These are phyloP conservation scores for Trichoderma lentiforme DNA, from an alignment of 2,329 filamentous ascomycete species.

Conservation along the genomic window DNA sequence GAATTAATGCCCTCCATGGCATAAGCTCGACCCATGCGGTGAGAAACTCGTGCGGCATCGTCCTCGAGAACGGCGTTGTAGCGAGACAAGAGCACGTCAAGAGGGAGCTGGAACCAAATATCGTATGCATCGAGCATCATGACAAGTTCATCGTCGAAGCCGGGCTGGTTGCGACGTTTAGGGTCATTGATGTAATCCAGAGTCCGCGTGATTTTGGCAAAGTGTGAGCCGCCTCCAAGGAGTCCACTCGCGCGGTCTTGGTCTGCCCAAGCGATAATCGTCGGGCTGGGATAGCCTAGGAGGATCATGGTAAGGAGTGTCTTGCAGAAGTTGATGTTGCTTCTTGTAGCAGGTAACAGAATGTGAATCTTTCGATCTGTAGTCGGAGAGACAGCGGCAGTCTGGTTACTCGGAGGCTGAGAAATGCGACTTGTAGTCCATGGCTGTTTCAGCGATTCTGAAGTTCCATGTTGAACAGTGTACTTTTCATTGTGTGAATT, in stretches of 20 bases:
- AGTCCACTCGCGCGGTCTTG: constrained; percentile 20
- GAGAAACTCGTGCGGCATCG: constrained; percentile 25
- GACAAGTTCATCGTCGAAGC: constrained; percentile 29
- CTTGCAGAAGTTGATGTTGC: constrained; percentile 31
- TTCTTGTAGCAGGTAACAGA: constrained; percentile 28
- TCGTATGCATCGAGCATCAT: constrained; percentile 34
- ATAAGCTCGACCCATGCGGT: constrained; percentile 26
- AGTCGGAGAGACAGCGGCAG: not conserved
- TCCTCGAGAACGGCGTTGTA: constrained; percentile 26
- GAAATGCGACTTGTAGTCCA: not conserved
- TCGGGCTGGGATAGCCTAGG: constrained; percentile 29
- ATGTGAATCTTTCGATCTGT: constrained; percentile 24
- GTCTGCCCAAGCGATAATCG: constrained; percentile 29
- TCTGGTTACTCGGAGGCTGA: not conserved
- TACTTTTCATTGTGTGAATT: not conserved
- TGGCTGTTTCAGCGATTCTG: not conserved
- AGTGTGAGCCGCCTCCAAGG: constrained; percentile 29
- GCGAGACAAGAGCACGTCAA: constrained; percentile 26
- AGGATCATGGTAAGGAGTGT: constrained; percentile 29
- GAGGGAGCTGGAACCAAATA: constrained; percentile 34
- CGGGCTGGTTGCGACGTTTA: constrained; percentile 20
- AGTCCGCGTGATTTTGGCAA: constrained; percentile 28
- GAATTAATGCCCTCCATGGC: constrained; percentile 23
- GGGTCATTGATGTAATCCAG: constrained; percentile 29
- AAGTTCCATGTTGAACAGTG: not conserved